Conservation (phyloP, 2,329 filamentous ascomycete species). For the Colletotrichum lindemuthianum region DNA sequence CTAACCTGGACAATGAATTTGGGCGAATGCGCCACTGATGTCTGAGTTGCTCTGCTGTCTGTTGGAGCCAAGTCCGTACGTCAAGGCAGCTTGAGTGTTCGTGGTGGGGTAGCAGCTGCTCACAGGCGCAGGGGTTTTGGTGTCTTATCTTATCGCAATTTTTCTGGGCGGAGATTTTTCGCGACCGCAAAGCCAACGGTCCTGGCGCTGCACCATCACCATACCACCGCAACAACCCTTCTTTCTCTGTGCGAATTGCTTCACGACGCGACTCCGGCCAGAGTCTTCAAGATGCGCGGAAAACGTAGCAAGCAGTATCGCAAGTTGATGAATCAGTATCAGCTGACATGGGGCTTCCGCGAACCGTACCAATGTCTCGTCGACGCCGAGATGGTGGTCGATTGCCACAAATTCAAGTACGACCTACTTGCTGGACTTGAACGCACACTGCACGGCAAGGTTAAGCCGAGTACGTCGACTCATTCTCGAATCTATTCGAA, state of each 20-base stretch:
- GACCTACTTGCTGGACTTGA: constrained; percentile 81
- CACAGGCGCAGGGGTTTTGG: constrained; percentile 7
- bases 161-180: constrained; percentile 31
- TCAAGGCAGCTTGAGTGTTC: not conserved
- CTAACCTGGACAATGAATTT: too few species aligned
- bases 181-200: constrained; percentile 4
- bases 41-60: too few species aligned
- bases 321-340: constrained; percentile 95
- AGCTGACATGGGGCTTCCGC: constrained; percentile 87
- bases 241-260: not conserved
- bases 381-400: constrained; percentile 85
- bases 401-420: constrained; percentile 88
- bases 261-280: constrained; percentile 9
- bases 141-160: constrained; percentile 37
- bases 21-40: too few species aligned
- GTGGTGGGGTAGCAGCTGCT: constrained; percentile 28
- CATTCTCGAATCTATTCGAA: not conserved
- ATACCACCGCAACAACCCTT: not conserved
- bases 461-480: constrained; percentile 76
- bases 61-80: too few species aligned
- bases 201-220: not conserved
- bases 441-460: constrained; percentile 85
- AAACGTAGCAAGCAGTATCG: constrained; percentile 64
- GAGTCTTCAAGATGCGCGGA: constrained; percentile 53
- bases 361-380: constrained; percentile 94